These are phyloP conservation scores for Aureobasidium lini DNA, from an alignment of 2,329 filamentous ascomycete species.

Conservation along the genomic window DNA sequence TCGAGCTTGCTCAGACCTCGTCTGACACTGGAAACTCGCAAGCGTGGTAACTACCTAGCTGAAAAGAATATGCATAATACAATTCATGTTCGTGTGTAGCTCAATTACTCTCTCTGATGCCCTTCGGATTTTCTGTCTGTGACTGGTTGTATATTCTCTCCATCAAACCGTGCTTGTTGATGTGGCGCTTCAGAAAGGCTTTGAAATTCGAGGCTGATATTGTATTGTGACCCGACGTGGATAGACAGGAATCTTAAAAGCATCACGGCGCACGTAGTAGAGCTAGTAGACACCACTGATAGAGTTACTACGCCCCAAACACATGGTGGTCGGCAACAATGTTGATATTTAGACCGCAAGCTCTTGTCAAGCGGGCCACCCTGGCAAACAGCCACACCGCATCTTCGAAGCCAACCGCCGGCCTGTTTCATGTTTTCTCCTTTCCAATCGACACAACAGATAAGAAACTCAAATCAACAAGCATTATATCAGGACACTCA, in stretches of 20 bases:
- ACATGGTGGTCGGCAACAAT: background rate
- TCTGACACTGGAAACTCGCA: slow-evolving; percentile 44
- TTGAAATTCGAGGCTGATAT: too few species aligned
- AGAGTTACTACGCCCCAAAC: background rate
- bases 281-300: background rate
- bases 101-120: too few species aligned
- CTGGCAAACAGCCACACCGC: background rate
- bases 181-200: too few species aligned
- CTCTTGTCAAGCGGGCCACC: background rate
- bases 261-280: too few species aligned
- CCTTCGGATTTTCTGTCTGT: too few species aligned
- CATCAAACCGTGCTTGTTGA: too few species aligned
- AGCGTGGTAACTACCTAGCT: background rate
- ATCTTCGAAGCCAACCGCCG: background rate
- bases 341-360: background rate
- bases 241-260: too few species aligned
- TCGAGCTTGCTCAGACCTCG: slow-evolving; percentile 50
- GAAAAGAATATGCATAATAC: background rate
- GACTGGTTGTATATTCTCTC: too few species aligned
- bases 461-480: background rate
- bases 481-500: too few species aligned
- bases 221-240: too few species aligned
- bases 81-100: too few species aligned
- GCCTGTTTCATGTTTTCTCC: slow-evolving; percentile 3
- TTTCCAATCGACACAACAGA: background rate